These are phyloP conservation scores for Ophiobolus disseminans DNA, from an alignment of 2,329 filamentous ascomycete species.

Conservation along the genomic window DNA sequence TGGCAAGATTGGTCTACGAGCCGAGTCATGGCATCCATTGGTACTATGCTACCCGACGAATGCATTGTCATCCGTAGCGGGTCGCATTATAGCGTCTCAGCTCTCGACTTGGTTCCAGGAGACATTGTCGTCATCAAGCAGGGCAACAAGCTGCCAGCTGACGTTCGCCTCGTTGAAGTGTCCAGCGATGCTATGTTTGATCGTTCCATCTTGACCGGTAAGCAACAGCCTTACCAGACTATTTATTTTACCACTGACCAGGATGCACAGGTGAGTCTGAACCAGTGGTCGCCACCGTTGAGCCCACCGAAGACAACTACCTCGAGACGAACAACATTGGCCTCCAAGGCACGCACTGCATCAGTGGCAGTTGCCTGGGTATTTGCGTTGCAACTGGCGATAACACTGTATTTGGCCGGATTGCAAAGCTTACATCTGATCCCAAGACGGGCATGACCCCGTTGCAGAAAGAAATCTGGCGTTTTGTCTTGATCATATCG, in stretches of 20 bases:
- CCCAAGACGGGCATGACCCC: conserved; percentile 72
- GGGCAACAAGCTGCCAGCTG: conserved; percentile 76
- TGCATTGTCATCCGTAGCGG: conserved; percentile 71
- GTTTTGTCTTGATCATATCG: conserved; percentile 75
- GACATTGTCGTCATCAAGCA: conserved; percentile 73
- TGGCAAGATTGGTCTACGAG: conserved; percentile 75
- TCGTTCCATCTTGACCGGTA: conserved; percentile 73
- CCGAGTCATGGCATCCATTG: conserved; percentile 80
- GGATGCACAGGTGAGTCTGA: conserved; percentile 66
- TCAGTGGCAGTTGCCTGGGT: conserved; percentile 70
- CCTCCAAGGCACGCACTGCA: conserved; percentile 80
- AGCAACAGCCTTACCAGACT: background rate
- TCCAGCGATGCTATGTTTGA: conserved; percentile 76
- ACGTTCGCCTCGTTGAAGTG: conserved; percentile 72
- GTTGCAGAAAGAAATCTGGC: conserved; percentile 74
- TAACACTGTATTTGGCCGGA: conserved; percentile 75
- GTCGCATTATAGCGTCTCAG: conserved; percentile 56
- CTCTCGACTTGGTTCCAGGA: conserved; percentile 72
- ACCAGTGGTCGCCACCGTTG: conserved; percentile 67
- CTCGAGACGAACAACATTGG: conserved; percentile 79
- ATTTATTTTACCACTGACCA: background rate
- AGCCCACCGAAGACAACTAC: conserved; percentile 73
- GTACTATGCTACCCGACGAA: conserved; percentile 78
- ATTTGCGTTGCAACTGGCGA: conserved; percentile 77
- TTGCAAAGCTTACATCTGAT: conserved; percentile 74